A percentile compares a stretch with the other conserved stretches of the same genome.
Evolutionary conservation across 2,329 filamentous ascomycete genomes (phyloP).

Genomic region (Xenoacremonium recifei): DNA sequence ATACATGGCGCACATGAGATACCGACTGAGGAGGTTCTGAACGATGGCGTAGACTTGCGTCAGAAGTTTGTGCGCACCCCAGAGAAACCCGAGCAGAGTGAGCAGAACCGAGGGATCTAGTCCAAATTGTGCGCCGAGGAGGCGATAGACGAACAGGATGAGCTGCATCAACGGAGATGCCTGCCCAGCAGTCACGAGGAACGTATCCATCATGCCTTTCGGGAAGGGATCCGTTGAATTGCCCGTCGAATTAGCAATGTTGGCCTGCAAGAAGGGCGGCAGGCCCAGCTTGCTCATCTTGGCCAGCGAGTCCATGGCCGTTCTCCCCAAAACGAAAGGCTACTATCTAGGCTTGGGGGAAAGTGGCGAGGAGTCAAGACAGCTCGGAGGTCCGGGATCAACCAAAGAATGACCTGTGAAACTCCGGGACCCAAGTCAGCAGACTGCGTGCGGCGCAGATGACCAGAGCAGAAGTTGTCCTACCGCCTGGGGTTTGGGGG

Average conservation of each 20-base stretch:
- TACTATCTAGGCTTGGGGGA: too few relatives aligned
- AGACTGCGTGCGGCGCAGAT: too few relatives aligned
- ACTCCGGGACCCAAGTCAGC: too few relatives aligned
- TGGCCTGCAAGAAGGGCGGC: constrained; percentile 25
- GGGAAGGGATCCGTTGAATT: constrained; percentile 24
- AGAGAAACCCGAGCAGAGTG: constrained; percentile 44
- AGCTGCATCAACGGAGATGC: constrained; percentile 41
- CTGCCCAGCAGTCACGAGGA: constrained; percentile 44
- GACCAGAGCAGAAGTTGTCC: too few relatives aligned
- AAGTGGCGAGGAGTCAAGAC: too few relatives aligned
- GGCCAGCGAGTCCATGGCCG: constrained; percentile 27
- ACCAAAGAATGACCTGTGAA: too few relatives aligned
- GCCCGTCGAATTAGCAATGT: constrained; percentile 18
- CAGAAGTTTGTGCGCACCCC: constrained; percentile 41
- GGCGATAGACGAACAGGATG: constrained; percentile 45
- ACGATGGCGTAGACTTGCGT: constrained; percentile 34
- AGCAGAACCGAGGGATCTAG: constrained; percentile 49
- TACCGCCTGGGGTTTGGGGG: too few relatives aligned
- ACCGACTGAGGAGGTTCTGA: constrained; percentile 36
- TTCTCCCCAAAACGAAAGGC: too few relatives aligned
- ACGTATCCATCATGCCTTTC: constrained; percentile 38
- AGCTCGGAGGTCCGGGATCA: too few relatives aligned
- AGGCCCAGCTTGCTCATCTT: constrained; percentile 28
- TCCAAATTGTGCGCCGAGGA: constrained; percentile 44
- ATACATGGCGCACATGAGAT: constrained; percentile 52